These are phyloP conservation scores for Cordyceps sp. DNA, from an alignment of 2,329 filamentous ascomycete genomes.

Conservation along the genomic window DNA sequence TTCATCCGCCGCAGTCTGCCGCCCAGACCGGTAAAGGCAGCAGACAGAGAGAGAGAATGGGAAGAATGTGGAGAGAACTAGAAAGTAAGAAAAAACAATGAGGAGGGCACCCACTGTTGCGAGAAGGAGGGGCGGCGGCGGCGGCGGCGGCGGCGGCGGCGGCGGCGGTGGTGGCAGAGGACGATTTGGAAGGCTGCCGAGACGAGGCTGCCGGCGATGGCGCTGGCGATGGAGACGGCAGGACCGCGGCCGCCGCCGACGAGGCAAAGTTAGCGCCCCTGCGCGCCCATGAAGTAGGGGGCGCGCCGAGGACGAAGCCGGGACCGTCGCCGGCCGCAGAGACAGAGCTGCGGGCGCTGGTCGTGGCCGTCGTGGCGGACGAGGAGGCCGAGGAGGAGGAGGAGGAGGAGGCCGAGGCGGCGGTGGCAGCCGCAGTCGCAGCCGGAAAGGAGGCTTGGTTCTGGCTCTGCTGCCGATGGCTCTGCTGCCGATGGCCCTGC, in stretches of 20 bases:
- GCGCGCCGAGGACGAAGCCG: neutral
- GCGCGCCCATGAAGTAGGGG: neutral
- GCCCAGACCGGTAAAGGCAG: too few species aligned
- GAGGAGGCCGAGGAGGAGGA: neutral
- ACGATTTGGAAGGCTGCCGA: too few species aligned
- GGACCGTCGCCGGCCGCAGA: neutral
- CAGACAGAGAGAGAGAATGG: too few species aligned
- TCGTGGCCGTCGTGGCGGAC: neutral
- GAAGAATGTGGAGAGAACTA: too few species aligned
- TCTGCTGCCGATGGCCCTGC: too few species aligned
- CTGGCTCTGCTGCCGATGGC: too few species aligned
- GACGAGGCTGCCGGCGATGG: neutral
- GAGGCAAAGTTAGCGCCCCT: neutral
- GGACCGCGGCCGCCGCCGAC: too few species aligned
- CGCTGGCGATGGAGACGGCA: neutral
- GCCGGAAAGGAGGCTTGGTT: conserved; percentile 1
- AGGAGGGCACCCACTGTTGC: too few species aligned
- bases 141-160: too few species aligned
- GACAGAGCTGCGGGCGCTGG: conserved; percentile 7
- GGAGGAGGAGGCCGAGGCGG: conserved; percentile 11
- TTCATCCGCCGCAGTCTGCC: neutral
- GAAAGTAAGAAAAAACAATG: too few species aligned
- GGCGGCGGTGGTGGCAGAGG: too few species aligned
- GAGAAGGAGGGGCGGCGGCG: too few species aligned
- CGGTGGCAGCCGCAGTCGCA: conserved; percentile 8